phyloP scores from a whole-genome alignment of 768 basidiomycete genomes.

The Rhizopogon roseolus region DNA sequence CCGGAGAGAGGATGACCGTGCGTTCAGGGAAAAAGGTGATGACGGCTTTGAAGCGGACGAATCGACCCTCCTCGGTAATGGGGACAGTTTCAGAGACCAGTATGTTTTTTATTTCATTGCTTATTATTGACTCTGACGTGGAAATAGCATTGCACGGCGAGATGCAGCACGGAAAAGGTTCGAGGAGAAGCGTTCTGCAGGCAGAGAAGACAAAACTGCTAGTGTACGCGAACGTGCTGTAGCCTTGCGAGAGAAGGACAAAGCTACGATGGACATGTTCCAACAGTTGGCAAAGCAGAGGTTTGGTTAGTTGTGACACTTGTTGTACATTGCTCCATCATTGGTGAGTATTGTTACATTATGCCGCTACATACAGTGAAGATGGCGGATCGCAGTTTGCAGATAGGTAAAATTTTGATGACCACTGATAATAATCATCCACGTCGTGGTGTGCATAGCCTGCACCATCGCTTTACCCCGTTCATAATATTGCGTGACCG shows the following conservation, averaged over 20 bases:
- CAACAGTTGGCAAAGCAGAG: slow-evolving; percentile 85
- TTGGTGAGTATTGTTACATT: slow-evolving; percentile 11
- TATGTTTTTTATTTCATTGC: slow-evolving; percentile 28
- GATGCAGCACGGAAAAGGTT: slow-evolving; percentile 67
- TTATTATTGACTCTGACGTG: slow-evolving; percentile 5
- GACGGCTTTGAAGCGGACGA: slow-evolving; percentile 79
- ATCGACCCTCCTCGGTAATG: slow-evolving; percentile 73
- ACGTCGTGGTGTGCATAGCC: neutral
- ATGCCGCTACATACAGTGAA: neutral
- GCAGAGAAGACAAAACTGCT: slow-evolving; percentile 45
- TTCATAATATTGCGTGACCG: neutral
- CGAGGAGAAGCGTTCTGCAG: slow-evolving; percentile 41
- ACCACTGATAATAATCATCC: neutral
- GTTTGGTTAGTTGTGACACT: slow-evolving; percentile 53
- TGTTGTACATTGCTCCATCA: neutral
- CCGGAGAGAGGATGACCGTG: slow-evolving; percentile 62
- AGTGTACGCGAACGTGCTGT: slow-evolving; percentile 55
- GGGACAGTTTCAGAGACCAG: slow-evolving; percentile 79
- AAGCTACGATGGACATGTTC: slow-evolving; percentile 96
- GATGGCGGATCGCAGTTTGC: neutral
- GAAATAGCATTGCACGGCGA: slow-evolving; percentile 60
- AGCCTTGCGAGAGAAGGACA: slow-evolving; percentile 74
- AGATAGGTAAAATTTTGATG: neutral
- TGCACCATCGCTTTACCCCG: neutral
- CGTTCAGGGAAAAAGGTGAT: slow-evolving; percentile 69